A percentile compares a stretch with the other conserved stretches of the same genome.
Conservation (phyloP, 129 eudicot species). For the Kitagawia praeruptora region DNA sequence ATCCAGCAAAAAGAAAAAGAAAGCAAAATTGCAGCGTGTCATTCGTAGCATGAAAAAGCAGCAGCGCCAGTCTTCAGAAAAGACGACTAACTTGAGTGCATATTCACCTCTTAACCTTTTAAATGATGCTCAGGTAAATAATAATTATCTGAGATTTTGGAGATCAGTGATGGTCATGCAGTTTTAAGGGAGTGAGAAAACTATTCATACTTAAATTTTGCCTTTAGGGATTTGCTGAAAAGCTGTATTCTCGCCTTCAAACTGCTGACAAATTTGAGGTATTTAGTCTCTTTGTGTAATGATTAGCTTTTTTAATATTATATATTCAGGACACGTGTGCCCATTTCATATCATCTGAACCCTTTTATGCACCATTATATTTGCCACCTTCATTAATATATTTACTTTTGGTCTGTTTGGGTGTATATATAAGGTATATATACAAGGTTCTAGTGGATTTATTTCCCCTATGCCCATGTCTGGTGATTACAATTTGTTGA, state of each 20-base stretch:
- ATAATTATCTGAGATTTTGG: not conserved
- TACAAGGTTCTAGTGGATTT: no score
- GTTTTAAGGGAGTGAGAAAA: not conserved
- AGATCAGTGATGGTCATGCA: not conserved
- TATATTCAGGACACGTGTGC: not conserved
- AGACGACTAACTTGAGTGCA: slow-evolving; percentile 38
- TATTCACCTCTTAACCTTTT: slow-evolving; percentile 79
- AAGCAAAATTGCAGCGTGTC: slow-evolving; percentile 88
- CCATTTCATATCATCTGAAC: not conserved
- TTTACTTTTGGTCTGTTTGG: not conserved
- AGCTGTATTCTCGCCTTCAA: slow-evolving; percentile 76
- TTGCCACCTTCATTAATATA: not conserved
- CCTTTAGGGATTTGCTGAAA: slow-evolving; percentile 79
- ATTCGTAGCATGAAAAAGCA: slow-evolving; percentile 94
- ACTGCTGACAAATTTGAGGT: slow-evolving; percentile 80
- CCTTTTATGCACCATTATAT: not conserved
- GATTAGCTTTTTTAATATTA: not conserved
- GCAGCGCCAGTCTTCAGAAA: slow-evolving; percentile 74
- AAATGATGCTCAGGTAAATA: slow-evolving; percentile 77
- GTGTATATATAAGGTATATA: not conserved
- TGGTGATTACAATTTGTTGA: no score
- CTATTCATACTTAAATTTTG: slow-evolving; percentile 9
- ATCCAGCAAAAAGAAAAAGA: slow-evolving; percentile 97
- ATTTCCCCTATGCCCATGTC: no score
- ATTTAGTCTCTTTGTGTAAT: not conserved